Evolutionary conservation across 2,329 filamentous ascomycete species (phyloP), one percentile per base, ranked within the genome.

Genomic region (Stagonosporopsis cucurbitacearum): DNA sequence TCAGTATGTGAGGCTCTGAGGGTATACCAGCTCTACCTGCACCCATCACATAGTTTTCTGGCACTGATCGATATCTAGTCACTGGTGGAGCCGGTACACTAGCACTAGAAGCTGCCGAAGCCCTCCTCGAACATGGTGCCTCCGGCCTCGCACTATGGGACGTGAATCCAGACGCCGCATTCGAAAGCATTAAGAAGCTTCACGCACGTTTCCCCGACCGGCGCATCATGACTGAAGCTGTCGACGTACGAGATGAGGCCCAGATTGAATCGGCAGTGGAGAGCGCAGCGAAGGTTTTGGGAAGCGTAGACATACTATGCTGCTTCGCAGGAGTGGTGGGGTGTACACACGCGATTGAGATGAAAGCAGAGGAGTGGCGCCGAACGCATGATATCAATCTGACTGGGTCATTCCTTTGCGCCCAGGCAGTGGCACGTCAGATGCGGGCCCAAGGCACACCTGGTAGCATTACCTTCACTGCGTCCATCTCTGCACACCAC

Each of bases 251-350:
- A 0, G 79, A 83, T 41, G 80, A 80, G 30, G 71, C 69, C 2
- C 76, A 73, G 2, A 80, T 88, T 3, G 71, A 76, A 1, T 63
- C 74, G 7, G 73, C 73, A 0, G 48, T 76, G 0, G 58, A 72
- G 6, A 69, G 75, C 42, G 78, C 77, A 0, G 77, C 75, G 0
- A 61, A 72, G 11, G 64, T 73, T 1, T 75, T 87, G 2, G 84
- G 84, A 1, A 75, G 76, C 17, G 68, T 89, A 2, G 78, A 84
- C 55, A 82, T 84, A 39, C 75, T 89, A 2, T 80, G 85, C 60
- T 87, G 84, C 62, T 89, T 90, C 64, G 89, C 88, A 0, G 89
- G 89, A 5, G 81, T 92, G 0, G 89, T 91, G 0, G 81, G 80
- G 33, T 88, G 84, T 61, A 78, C 81, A 0, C 82, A 85, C 57